These are phyloP conservation scores for Sarcomyxa edulis DNA, from an alignment of 768 basidiomycete species.

Conservation along the genomic window DNA sequence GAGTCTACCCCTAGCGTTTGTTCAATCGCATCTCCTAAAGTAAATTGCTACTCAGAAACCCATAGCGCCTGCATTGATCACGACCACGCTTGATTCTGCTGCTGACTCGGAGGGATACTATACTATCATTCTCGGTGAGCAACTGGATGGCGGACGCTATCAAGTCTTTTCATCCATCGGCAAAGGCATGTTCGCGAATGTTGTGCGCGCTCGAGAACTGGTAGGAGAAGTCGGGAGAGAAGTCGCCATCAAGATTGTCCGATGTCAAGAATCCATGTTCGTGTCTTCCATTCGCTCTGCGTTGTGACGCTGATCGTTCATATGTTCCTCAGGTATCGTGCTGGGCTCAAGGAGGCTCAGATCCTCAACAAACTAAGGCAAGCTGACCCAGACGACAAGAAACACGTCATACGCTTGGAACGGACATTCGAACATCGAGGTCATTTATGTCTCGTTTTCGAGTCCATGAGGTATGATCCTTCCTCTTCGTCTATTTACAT, in stretches of 20 bases:
- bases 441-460: constrained; percentile 94
- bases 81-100: constrained; percentile 81
- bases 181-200: constrained; percentile 98
- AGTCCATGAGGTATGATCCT: constrained; percentile 82
- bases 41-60: constrained; percentile 30
- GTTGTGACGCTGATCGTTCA: constrained; percentile 3
- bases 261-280: constrained; percentile 95
- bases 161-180: constrained; percentile 95
- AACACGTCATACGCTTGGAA: constrained; percentile 90
- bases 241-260: constrained; percentile 96
- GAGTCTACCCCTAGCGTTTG: constrained; percentile 17
- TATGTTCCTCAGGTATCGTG: constrained; percentile 69
- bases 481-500: constrained; percentile 15
- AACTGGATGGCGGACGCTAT: constrained; percentile 87
- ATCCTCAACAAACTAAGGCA: constrained; percentile 84
- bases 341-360: constrained; percentile 87
- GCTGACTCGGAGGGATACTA: constrained; percentile 97
- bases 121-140: constrained; percentile 88
- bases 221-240: constrained; percentile 60
- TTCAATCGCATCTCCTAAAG: constrained; percentile 1
- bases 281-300: constrained; percentile 22
- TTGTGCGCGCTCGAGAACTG: constrained; percentile 84
- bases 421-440: constrained; percentile 96
- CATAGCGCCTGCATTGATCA: constrained; percentile 58
- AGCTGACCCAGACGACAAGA: constrained; percentile 95